Conservation (phyloP, 352 stramenopile genomes). For the Elongisporangium undulatum region DNA sequence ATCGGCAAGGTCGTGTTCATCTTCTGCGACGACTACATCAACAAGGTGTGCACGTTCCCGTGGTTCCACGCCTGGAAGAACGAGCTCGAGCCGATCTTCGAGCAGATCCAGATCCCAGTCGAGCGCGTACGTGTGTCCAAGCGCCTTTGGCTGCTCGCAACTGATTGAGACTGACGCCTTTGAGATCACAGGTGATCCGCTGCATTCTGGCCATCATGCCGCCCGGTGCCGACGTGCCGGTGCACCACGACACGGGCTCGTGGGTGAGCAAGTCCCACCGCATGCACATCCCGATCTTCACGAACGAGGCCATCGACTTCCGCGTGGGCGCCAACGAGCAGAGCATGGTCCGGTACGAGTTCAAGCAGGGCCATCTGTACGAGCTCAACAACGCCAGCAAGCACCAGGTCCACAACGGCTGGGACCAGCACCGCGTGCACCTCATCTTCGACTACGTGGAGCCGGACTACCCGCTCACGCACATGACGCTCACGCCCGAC, state of each 20-base stretch:
- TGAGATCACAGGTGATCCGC: slow-evolving; percentile 75
- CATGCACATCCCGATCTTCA: slow-evolving; percentile 96
- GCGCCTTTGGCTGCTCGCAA: neutral
- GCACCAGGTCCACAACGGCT: slow-evolving; percentile 93
- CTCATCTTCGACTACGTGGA: slow-evolving; percentile 99
- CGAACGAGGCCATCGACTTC: slow-evolving; percentile 73
- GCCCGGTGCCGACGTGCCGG: slow-evolving; percentile 92
- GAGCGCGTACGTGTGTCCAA: slow-evolving; percentile 21
- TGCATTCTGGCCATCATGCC: slow-evolving; percentile 96
- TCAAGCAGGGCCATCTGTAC: slow-evolving; percentile 93
- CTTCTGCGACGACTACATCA: slow-evolving; percentile 98
- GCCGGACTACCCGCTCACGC: slow-evolving; percentile 48
- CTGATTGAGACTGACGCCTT: neutral
- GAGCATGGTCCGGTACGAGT: slow-evolving; percentile 87
- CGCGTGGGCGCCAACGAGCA: slow-evolving; percentile 83
- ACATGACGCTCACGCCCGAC: slow-evolving; percentile 76
- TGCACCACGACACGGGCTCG: slow-evolving; percentile 97
- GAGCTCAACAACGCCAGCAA: slow-evolving; percentile 99
- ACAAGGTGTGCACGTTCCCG: slow-evolving; percentile 93
- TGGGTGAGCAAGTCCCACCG: slow-evolving; percentile 96
- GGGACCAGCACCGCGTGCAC: slow-evolving; percentile 90
- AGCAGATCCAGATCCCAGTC: slow-evolving; percentile 83
- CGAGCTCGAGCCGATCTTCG: slow-evolving; percentile 86
- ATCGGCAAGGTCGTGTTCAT: slow-evolving; percentile 98
- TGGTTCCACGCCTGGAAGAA: slow-evolving; percentile 88